Conservation (phyloP, 768 basidiomycete species). For the Mrakia hoshinonis region DNA sequence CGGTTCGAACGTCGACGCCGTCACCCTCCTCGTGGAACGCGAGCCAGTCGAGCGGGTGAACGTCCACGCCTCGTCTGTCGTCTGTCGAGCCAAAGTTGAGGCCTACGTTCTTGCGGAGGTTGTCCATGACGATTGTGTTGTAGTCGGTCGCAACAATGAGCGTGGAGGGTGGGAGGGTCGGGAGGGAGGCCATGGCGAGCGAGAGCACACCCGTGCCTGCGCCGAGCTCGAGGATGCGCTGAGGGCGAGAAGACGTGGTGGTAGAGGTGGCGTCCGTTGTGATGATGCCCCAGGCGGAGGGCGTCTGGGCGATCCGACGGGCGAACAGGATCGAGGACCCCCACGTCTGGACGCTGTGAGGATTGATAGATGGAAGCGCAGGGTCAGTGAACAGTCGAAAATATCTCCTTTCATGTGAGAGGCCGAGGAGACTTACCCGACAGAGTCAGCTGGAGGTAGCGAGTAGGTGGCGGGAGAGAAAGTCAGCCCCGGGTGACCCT, state of each 20-base stretch:
- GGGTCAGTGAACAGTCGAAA: conserved; percentile 37
- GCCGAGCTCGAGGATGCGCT: conserved; percentile 67
- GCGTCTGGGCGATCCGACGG: conserved; percentile 51
- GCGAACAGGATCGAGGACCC: conserved; percentile 65
- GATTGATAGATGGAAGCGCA: conserved; percentile 49
- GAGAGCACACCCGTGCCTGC: conserved; percentile 79
- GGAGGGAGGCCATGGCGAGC: conserved; percentile 53
- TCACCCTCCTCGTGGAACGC: conserved; percentile 19
- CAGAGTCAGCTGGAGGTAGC: conserved; percentile 21
- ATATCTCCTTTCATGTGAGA: neutral
- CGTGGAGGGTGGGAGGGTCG: conserved; percentile 32
- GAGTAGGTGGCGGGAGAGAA: neutral
- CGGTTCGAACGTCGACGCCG: neutral
- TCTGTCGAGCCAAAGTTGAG: conserved; percentile 45
- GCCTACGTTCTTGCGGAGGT: conserved; percentile 55
- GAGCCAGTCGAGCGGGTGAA: conserved; percentile 19
- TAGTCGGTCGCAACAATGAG: conserved; percentile 63
- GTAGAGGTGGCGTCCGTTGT: conserved; percentile 32
- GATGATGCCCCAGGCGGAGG: conserved; percentile 45
- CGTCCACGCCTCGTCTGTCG: neutral
- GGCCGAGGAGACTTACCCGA: conserved; percentile 8
- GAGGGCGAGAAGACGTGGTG: conserved; percentile 20
- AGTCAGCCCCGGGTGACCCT: neutral
- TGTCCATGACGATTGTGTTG: conserved; percentile 63
- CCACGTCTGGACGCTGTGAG: conserved; percentile 71